phyloP scores from a whole-genome alignment of 768 basidiomycete species.

The Pleurotus ostreatus region DNA sequence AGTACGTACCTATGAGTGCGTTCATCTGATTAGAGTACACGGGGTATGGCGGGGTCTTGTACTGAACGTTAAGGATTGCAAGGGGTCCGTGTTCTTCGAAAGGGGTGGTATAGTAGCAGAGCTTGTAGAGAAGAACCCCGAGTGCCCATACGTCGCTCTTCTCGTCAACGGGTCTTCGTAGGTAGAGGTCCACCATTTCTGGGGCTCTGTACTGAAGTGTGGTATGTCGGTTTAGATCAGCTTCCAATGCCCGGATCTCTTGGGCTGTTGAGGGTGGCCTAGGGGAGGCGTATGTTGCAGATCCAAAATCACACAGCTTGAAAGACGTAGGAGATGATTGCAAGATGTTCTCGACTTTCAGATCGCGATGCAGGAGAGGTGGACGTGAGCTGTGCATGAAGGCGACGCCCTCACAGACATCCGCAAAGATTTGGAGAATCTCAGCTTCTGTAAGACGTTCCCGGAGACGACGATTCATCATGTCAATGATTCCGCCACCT shows the following conservation, averaged over 20 bases:
- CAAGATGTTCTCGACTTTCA: conserved; percentile 98
- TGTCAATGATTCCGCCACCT: conserved; percentile 99
- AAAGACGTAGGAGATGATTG: conserved; percentile 79
- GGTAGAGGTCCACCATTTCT: conserved; percentile 93
- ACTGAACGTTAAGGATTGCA: conserved; percentile 95
- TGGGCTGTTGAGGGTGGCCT: conserved; percentile 73
- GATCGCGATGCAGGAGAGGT: conserved; percentile 90
- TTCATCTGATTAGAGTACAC: conserved; percentile 84
- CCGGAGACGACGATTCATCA: conserved; percentile 96
- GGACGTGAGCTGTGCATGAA: conserved; percentile 94
- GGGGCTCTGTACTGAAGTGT: conserved; percentile 98
- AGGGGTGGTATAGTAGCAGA: conserved; percentile 99
- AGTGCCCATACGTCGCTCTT: conserved; percentile 98
- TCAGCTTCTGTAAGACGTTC: conserved; percentile 94
- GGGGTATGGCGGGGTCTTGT: conserved; percentile 86
- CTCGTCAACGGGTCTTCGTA: conserved; percentile 81
- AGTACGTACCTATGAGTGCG: conserved; percentile 68
- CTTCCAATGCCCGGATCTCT: conserved; percentile 84
- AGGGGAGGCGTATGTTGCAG: conserved; percentile 69
- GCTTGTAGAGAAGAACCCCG: conserved; percentile 94
- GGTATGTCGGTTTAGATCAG: conserved; percentile 91
- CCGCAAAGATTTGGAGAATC: conserved; percentile 96
- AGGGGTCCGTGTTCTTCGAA: conserved; percentile 97
- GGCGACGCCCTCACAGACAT: conserved; percentile 95
- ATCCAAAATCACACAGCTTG: conserved; percentile 98